Conservation (phyloP, 345 rosid genomes). For the Gynandropsis gynandra region DNA sequence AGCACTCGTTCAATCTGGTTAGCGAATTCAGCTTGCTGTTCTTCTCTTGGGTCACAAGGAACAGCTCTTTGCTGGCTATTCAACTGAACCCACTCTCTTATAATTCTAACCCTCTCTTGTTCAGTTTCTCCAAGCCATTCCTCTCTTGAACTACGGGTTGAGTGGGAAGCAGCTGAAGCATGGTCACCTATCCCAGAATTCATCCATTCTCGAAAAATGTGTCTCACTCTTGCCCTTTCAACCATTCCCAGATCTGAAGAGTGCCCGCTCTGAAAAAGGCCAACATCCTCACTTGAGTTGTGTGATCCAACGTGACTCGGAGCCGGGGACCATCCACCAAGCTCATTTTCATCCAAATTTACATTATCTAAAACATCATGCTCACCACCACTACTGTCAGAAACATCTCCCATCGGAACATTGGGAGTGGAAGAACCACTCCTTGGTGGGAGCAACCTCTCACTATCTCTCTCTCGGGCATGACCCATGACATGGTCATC, state of each 20-base stretch:
- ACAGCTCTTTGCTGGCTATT: constrained; percentile 60
- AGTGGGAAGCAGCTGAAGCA: constrained; percentile 34
- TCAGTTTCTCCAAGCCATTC: constrained; percentile 90
- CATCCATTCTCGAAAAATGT: constrained; percentile 83
- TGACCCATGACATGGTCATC: constrained; percentile 73
- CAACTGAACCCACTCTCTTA: constrained; percentile 84
- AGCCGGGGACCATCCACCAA: constrained; percentile 49
- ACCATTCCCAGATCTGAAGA: constrained; percentile 61
- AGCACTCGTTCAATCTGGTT: constrained; percentile 66
- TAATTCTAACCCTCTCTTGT: constrained; percentile 84
- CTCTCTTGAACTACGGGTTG: constrained; percentile 42
- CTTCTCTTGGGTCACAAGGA: constrained; percentile 47
- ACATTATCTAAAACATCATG: constrained; percentile 38
- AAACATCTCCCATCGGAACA: constrained; percentile 30
- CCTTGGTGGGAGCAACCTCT: constrained; percentile 39
- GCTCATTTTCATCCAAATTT: constrained; percentile 41
- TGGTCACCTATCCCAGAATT: constrained; percentile 50
- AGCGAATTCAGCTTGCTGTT: constrained; percentile 45
- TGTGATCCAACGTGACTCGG: constrained; percentile 36
- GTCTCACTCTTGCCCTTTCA: constrained; percentile 88
- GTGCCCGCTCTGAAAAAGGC: constrained; percentile 28
- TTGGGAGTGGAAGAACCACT: constrained; percentile 33
- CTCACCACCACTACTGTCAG: constrained; percentile 35
- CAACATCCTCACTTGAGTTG: constrained; percentile 41
- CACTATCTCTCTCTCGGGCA: constrained; percentile 44